Evolutionary conservation across 2,329 filamentous ascomycete species (phyloP).

Genomic region (Xenosphaeropsis pyriputrescens): DNA sequence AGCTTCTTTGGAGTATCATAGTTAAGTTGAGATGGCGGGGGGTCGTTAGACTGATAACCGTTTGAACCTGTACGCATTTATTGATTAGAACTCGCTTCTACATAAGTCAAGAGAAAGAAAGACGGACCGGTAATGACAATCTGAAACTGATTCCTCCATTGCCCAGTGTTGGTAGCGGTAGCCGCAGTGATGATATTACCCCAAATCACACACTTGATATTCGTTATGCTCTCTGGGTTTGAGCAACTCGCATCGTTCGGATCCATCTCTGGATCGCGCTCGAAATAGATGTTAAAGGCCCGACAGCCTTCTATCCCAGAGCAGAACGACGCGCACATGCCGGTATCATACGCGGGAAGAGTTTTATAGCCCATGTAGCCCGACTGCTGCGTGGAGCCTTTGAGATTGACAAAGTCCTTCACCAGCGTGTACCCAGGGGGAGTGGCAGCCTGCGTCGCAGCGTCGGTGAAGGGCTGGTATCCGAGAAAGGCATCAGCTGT

Average conservation of each 20-base stretch:
- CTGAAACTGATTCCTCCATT: constrained; percentile 19
- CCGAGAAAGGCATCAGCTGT: constrained; percentile 7
- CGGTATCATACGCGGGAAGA: constrained; percentile 15
- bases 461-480: constrained; percentile 4
- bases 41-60: constrained; percentile 17
- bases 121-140: constrained; percentile 25
- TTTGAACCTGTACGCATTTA: constrained; percentile 18
- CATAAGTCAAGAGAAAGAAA: constrained; percentile 2
- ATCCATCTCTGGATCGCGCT: constrained; percentile 19
- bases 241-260: constrained; percentile 15
- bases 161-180: constrained; percentile 19
- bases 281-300: constrained; percentile 16
- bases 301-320: constrained; percentile 13
- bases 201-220: constrained; percentile 18
- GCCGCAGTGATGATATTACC: constrained; percentile 14
- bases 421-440: too few species aligned
- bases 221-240: constrained; percentile 17
- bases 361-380: constrained; percentile 15
- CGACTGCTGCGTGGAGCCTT: constrained; percentile 14
- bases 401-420: constrained; percentile 18
- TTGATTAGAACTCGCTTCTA: constrained; percentile 17
- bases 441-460: too few species aligned
- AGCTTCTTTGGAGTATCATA: constrained; percentile 15
- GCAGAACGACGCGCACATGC: constrained; percentile 15
- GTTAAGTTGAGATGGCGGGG: constrained; percentile 8